These are phyloP conservation scores for Paraconiothyrium brasiliense DNA, from an alignment of 2,329 filamentous ascomycete species.

Conservation along the genomic window DNA sequence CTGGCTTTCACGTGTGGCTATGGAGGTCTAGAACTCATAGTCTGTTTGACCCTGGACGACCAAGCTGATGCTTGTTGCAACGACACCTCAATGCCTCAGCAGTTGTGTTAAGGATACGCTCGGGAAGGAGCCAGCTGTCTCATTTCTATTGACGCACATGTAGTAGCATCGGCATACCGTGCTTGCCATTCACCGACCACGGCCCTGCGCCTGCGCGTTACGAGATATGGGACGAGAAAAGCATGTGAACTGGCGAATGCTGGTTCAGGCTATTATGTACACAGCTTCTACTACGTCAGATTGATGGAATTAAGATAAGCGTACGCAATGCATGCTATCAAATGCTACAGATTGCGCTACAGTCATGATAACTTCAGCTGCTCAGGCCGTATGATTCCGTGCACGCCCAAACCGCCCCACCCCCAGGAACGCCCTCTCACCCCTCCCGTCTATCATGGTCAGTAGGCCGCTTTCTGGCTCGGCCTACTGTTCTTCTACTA, in stretches of 20 bases:
- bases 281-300: not conserved
- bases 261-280: not conserved
- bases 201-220: not conserved
- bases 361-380: conserved; percentile 8
- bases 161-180: not conserved
- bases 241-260: conserved; percentile 8
- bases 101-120: not conserved
- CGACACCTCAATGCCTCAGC: conserved; percentile 31
- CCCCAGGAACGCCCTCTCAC: not conserved
- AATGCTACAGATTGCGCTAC: conserved; percentile 1
- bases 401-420: not conserved
- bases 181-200: not conserved
- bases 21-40: conserved; percentile 38
- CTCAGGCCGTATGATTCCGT: not conserved
- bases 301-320: not conserved
- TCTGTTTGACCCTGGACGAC: conserved; percentile 21
- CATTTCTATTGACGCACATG: not conserved
- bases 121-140: not conserved
- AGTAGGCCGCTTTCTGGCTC: not conserved
- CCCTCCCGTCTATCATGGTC: not conserved
- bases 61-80: conserved; percentile 47
- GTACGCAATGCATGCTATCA: conserved; percentile 6
- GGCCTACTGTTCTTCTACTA: not conserved
- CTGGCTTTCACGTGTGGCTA: conserved; percentile 30
- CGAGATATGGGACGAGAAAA: not conserved